Evolutionary conservation across 352 stramenopile species (phyloP), one percentile per base, ranked within the genome.

Genomic region (Globisporangium paroecandrum): DNA sequence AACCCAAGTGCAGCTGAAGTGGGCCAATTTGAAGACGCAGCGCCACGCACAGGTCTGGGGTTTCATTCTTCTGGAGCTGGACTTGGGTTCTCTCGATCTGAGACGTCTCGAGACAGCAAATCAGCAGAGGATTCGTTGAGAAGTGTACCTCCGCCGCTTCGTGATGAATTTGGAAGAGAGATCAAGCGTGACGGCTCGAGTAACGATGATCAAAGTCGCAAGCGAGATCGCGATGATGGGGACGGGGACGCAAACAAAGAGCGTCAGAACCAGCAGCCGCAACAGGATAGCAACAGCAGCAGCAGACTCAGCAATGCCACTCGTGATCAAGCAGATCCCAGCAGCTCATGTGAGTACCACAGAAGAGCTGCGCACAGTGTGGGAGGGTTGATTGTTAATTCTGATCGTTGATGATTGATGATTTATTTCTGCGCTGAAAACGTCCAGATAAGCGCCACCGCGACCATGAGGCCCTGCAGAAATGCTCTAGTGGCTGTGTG

Each of bases 11-110:
- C 18, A 24, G 18, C 22, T 47, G 69, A 41, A 32, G 69, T 74
- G 25, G 73, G 69, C 10, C 82, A 93, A 65, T 91, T 93, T 65
- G 85, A 90, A 18, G 83, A 91, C 51, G 82, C 82, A 15, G 29
- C 49, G 7, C 55, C 69, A 56, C 75, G 62, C 55, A 54, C 68
- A 36, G 75, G 78, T 3, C 68, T 81, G 7, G 76, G 72, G 1
- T 77, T 83, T 54, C 43, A 51, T 51, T 51, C 43, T 51, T 51
- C 43, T 12, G 43, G 18, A 38, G 47, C 68, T 41, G 57, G 46
- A 1, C 56, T 60, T 15, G 46, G 47, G 2, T 20, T 25, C 49
- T n/a, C 20, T 25, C 43, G 22, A 22, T 12, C 46, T 56, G 12
- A 64, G 24, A 12, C 6, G 20, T 25, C 34, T 25, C 51, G 36